Percentiles rank a stretch among this genome's conserved stretches.
Evolutionary conservation across 2,329 filamentous ascomycete genomes (phyloP).

Genomic region (Colletotrichum sojae): DNA sequence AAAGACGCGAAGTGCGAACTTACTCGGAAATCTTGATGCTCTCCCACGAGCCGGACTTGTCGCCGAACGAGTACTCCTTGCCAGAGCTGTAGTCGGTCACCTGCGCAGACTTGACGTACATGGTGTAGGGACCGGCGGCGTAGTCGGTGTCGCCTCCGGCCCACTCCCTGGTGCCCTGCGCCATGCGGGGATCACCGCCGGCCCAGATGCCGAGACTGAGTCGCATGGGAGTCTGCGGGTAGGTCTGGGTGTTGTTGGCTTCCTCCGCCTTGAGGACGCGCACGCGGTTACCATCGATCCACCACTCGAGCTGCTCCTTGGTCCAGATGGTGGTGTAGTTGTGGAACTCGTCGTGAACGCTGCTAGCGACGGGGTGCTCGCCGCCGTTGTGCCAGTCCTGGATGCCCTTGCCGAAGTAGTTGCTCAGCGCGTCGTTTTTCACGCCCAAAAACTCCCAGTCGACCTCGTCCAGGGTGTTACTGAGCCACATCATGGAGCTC

Average conservation of each 20-base stretch:
- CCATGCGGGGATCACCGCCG: conserved; percentile 69
- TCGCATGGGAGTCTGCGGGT: conserved; percentile 84
- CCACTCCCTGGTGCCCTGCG: conserved; percentile 75
- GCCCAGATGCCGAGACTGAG: conserved; percentile 78
- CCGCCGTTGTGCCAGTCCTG: conserved; percentile 74
- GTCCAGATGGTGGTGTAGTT: conserved; percentile 86
- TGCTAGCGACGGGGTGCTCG: conserved; percentile 68
- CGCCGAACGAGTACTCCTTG: conserved; percentile 76
- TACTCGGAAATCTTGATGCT: conserved; percentile 69
- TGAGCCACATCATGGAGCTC: conserved; percentile 86
- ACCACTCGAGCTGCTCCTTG: conserved; percentile 74
- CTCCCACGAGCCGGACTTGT: conserved; percentile 72
- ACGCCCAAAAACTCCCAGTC: conserved; percentile 88
- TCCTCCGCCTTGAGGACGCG: conserved; percentile 75
- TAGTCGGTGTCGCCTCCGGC: conserved; percentile 80
- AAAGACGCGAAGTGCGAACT: neutral
- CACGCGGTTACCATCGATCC: conserved; percentile 76
- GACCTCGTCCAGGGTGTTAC: conserved; percentile 87
- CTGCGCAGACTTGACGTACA: conserved; percentile 76
- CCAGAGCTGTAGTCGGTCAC: conserved; percentile 73
- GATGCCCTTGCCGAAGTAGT: conserved; percentile 85
- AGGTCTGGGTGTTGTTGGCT: conserved; percentile 73
- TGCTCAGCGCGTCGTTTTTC: conserved; percentile 76
- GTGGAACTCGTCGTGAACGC: conserved; percentile 74
- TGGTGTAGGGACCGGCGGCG: conserved; percentile 75